Base-by-base conservation (phyloP, 768 basidiomycete genomes). In the Russula griseocarnosa region DNA sequence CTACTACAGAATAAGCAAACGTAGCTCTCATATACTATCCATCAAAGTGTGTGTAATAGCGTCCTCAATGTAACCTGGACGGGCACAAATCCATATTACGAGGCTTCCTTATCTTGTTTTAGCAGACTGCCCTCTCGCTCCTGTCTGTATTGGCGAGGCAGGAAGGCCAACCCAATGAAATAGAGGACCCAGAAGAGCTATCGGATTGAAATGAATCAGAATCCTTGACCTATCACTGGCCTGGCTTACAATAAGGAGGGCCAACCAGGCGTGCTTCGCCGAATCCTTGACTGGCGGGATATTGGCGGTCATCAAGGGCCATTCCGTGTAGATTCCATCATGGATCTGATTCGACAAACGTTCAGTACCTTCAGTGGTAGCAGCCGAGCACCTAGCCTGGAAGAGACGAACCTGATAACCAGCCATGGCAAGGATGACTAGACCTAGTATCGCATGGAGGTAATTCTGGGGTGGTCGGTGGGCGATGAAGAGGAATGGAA, bases 401-500 rank as follows among this genome's bases (percentile, higher is more conserved):
- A 66, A n/a, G 67, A 65, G 34, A 26, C 66, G 10, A 22, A 77
- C 77, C 69, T 79, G 74, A 62, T 78, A 83, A 34, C 79, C 79
- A 2, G 83, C 82, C 26, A 86, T 72, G 1, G 73, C 79, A 55
- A 88, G 75, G 57, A 85, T 86, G 0, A 74, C 72, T 8, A 86
- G 71, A 2, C 86, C 86, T 26, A 87, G 68, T 3, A 79, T 60
- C 10, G 78, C 82, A 58, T 79, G 77, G 40, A 73, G 36, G 62
- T 77, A 76, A 61, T 78, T 77, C 63, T 79, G 77, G 7, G 80
- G 77, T 73, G 72, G 72, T 69, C 57, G 66, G 24, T 61, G 57
- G 42, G 59, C 76, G 76, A 66, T 67, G 69, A 73, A 78, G 73
- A 70, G 72, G 24, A 75, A 53, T 1, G 75, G 73, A 0, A 71